phyloP scores from a whole-genome alignment of 306 rosid species.

The apple (Malus domestica) region DNA sequence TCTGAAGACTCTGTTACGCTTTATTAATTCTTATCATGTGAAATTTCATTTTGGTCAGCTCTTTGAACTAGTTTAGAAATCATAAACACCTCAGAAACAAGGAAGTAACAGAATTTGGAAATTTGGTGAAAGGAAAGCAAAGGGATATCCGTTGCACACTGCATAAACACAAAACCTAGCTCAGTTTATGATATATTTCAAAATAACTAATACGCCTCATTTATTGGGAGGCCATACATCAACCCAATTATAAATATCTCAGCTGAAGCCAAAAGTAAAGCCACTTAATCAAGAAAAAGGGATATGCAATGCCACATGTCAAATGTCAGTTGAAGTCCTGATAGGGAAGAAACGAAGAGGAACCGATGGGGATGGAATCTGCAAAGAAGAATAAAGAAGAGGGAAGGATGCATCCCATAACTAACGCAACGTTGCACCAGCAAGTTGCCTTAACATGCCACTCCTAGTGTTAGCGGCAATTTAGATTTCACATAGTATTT shows the following conservation, averaged over 20 bases:
- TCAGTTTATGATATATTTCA: background rate
- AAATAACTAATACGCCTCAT: background rate
- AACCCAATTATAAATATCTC: background rate
- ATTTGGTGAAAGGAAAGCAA: background rate
- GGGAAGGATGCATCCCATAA: background rate
- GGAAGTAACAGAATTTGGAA: background rate
- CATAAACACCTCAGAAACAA: background rate
- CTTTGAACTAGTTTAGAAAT: background rate
- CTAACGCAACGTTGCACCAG: background rate
- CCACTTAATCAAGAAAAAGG: background rate
- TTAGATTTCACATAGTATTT: background rate
- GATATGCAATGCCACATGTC: background rate
- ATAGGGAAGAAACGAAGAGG: background rate
- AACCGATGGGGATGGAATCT: background rate
- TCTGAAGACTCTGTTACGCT: background rate
- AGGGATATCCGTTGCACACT: background rate
- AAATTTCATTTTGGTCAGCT: background rate
- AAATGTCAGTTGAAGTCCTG: background rate
- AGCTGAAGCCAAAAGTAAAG: background rate
- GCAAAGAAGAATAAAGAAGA: background rate
- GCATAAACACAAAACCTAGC: background rate
- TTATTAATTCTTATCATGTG: background rate
- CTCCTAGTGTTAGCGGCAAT: background rate
- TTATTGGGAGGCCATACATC: background rate
- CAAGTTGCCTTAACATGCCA: background rate